Conservation (phyloP, 345 rosid genomes). For the Eucalyptus regnans region DNA sequence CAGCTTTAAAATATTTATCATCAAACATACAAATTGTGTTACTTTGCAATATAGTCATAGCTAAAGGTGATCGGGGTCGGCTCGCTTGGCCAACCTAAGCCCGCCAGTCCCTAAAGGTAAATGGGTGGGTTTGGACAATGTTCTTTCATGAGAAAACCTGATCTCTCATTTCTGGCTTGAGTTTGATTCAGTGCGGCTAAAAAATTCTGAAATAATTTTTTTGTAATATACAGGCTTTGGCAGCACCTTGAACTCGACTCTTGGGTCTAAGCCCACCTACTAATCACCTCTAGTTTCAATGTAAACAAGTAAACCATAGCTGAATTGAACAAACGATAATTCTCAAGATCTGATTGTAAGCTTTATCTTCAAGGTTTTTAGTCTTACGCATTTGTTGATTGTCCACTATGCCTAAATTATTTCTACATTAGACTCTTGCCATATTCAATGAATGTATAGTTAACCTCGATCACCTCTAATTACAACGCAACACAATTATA, state of each 20-base stretch:
- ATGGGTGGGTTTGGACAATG: not conserved
- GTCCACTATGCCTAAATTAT: not conserved
- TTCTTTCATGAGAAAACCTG: not conserved
- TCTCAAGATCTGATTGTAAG: not conserved
- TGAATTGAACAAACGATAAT: not conserved
- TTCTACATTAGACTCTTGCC: not conserved
- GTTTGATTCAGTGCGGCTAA: not conserved
- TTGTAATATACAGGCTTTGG: not conserved
- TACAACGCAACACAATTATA: not conserved
- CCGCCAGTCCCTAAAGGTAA: not conserved
- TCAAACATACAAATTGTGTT: not conserved
- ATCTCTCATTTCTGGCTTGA: not conserved
- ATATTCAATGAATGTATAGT: not conserved
- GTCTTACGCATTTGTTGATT: not conserved
- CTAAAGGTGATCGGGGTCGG: not conserved
- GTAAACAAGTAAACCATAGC: not conserved
- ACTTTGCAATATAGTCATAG: not conserved
- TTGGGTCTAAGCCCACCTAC: not conserved
- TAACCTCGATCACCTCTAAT: not conserved
- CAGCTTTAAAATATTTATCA: not conserved
- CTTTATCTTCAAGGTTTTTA: not conserved
- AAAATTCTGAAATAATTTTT: not conserved
- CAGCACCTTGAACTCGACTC: not conserved
- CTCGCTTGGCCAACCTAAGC: not conserved
- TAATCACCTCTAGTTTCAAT: not conserved